A percentile compares a stretch with the other conserved stretches of the same genome.
phyloP scores from a whole-genome alignment of 2,329 filamentous ascomycete species.

The Torrubiellomyces zombiae region DNA sequence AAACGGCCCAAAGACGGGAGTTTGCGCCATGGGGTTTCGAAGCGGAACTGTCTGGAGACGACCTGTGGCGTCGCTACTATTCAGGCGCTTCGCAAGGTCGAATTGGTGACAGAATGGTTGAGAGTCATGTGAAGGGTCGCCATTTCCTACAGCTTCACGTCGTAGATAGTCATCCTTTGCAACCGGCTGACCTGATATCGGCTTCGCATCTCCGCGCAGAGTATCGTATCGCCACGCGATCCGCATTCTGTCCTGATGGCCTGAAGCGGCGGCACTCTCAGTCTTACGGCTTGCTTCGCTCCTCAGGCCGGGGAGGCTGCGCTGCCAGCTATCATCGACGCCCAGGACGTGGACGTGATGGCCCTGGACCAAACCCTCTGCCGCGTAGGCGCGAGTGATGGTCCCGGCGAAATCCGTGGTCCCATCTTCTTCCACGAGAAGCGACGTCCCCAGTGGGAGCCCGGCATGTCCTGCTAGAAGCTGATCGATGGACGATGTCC shows the following conservation, averaged over 20 bases:
- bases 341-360: constrained; percentile 80
- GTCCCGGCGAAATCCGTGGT: constrained; percentile 88
- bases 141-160: constrained; percentile 7
- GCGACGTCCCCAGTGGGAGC: constrained; percentile 60
- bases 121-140: constrained; percentile 5
- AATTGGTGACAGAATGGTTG: constrained; percentile 53
- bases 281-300: constrained; percentile 20
- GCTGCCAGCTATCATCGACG: constrained; percentile 60
- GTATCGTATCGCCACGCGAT: constrained; percentile 97
- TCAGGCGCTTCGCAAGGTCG: constrained; percentile 50
- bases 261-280: constrained; percentile 23
- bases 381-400: constrained; percentile 74
- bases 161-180: background rate
- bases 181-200: constrained; percentile 3
- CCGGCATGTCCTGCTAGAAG: constrained; percentile 78
- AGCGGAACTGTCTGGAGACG: constrained; percentile 30
- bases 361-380: constrained; percentile 81
- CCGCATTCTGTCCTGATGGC: constrained; percentile 93
- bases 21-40: constrained; percentile 17
- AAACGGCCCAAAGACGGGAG: constrained; percentile 33
- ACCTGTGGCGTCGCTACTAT: constrained; percentile 29
- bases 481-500: constrained; percentile 69
- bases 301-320: constrained; percentile 63
- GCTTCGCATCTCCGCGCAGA: constrained; percentile 38
- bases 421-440: constrained; percentile 75